These are phyloP conservation scores for Suillus decipiens DNA, from an alignment of 768 basidiomycete species.

Conservation along the genomic window DNA sequence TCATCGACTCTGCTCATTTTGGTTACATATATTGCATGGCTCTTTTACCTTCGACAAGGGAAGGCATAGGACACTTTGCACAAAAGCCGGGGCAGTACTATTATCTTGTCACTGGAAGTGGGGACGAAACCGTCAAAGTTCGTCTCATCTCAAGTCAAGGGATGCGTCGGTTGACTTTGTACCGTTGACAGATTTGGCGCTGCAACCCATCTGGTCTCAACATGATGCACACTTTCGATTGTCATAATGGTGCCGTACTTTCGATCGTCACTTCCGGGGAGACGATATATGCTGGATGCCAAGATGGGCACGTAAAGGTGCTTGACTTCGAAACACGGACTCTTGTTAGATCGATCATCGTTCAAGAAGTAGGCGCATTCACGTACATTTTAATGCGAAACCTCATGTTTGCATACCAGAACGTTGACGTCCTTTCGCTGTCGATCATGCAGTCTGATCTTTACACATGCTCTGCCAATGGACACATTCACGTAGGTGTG, in stretches of 20 bases:
- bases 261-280: slow-evolving; percentile 73
- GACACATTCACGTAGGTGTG: slow-evolving; percentile 62
- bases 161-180: neutral
- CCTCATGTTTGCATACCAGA: slow-evolving; percentile 38
- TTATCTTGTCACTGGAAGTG: slow-evolving; percentile 82
- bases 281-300: slow-evolving; percentile 89
- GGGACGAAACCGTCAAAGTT: slow-evolving; percentile 90
- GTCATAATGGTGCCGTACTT: slow-evolving; percentile 79
- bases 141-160: slow-evolving; percentile 8
- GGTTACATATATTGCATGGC: slow-evolving; percentile 92
- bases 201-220: slow-evolving; percentile 48
- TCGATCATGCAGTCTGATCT: slow-evolving; percentile 67
- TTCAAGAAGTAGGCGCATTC: slow-evolving; percentile 62
- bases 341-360: slow-evolving; percentile 81
- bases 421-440: slow-evolving; percentile 80
- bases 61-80: slow-evolving; percentile 36
- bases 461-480: slow-evolving; percentile 67
- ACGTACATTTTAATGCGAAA: neutral
- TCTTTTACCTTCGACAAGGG: slow-evolving; percentile 42
- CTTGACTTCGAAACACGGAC: slow-evolving; percentile 91
- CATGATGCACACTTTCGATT: slow-evolving; percentile 67
- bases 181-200: slow-evolving; percentile 59
- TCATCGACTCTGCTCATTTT: slow-evolving; percentile 88
- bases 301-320: slow-evolving; percentile 91
- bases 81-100: slow-evolving; percentile 27